phyloP scores from a whole-genome alignment of 2,329 filamentous ascomycete species.

The Colletotrichum karsti region DNA sequence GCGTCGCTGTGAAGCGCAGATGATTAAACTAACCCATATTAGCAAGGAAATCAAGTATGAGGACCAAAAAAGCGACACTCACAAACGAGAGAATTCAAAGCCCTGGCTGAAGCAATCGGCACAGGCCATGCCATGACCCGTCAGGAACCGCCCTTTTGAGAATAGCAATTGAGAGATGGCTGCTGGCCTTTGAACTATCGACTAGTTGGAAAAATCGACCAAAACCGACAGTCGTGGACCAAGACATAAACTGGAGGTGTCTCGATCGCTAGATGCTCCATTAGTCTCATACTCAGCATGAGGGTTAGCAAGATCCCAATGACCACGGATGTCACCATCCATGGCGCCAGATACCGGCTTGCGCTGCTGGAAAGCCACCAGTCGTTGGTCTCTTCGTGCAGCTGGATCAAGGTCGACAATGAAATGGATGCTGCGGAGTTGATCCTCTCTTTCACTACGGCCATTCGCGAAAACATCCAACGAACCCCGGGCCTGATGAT shows the following conservation, averaged over 20 bases:
- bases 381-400: not conserved
- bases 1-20: too few relatives aligned
- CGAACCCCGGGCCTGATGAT: not conserved
- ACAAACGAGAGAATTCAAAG: too few relatives aligned
- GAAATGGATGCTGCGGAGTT: not conserved
- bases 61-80: too few relatives aligned
- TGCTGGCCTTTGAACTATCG: not conserved
- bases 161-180: not conserved
- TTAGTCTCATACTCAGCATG: not conserved
- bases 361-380: not conserved
- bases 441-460: not conserved
- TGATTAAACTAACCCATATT: too few relatives aligned
- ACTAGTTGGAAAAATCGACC: constrained; percentile 10
- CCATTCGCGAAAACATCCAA: not conserved
- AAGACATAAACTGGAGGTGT: constrained; percentile 7
- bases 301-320: not conserved
- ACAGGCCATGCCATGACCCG: too few relatives aligned
- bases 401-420: not conserved
- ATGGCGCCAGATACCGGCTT: not conserved
- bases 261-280: not conserved
- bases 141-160: too few relatives aligned
- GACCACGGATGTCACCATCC: not conserved
- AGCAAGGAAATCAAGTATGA: too few relatives aligned
- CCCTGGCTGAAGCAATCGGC: too few relatives aligned
- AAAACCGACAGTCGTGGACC: constrained; percentile 8